phyloP scores from a whole-genome alignment of 768 basidiomycete species.

The Tricholoma furcatifolium region DNA sequence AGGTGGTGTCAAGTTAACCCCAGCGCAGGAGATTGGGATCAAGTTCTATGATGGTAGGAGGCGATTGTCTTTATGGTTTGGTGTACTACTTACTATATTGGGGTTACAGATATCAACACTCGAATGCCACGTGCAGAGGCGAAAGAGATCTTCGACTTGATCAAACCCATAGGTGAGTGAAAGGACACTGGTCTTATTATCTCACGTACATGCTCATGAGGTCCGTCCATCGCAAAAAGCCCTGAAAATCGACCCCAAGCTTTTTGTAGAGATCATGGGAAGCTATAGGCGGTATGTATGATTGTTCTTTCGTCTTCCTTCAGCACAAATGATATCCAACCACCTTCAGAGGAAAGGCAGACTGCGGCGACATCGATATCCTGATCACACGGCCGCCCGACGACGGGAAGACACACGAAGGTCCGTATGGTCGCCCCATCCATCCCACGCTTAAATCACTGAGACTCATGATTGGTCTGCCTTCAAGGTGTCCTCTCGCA shows the following conservation, averaged over 20 bases:
- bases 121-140: constrained; percentile 88
- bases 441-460: neutral
- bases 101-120: constrained; percentile 65
- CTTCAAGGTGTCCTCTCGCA: constrained; percentile 55
- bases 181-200: no score
- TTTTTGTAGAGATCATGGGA: constrained; percentile 88
- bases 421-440: constrained; percentile 34
- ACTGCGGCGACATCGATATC: constrained; percentile 92
- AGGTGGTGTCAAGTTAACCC: constrained; percentile 57
- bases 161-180: constrained; percentile 63
- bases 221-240: constrained; percentile 39
- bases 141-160: constrained; percentile 64
- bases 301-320: neutral
- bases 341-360: constrained; percentile 63
- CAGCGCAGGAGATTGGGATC: constrained; percentile 66
- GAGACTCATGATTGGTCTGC: neutral
- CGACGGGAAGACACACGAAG: constrained; percentile 75
- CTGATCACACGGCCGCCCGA: constrained; percentile 72
- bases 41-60: constrained; percentile 64
- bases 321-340: neutral
- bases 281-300: constrained; percentile 78
- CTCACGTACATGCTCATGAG: neutral
- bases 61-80: neutral
- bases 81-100: neutral
- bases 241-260: constrained; percentile 61